Evolutionary conservation across 2,329 filamentous ascomycete genomes (phyloP).

Genomic region (Purpureocillium lavendulum): DNA sequence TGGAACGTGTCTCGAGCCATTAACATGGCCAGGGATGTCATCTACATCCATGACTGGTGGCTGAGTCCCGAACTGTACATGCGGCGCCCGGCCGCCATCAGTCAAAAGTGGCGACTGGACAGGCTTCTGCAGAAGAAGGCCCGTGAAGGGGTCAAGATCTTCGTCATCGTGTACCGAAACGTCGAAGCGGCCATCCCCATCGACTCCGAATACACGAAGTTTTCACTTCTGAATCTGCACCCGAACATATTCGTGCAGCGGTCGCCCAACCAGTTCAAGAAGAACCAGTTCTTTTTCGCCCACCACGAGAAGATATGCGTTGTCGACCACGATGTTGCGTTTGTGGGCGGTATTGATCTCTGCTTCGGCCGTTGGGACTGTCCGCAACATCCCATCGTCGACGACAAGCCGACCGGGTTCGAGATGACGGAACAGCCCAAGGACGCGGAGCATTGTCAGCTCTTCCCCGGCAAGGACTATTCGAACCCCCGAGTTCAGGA

Average conservation of each 20-base stretch:
- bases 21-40: constrained; percentile 93
- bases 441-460: constrained; percentile 88
- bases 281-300: constrained; percentile 99
- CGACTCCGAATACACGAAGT: constrained; percentile 97
- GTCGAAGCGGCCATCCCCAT: constrained; percentile 96
- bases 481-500: constrained; percentile 94
- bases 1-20: constrained; percentile 98
- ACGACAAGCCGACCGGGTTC: constrained; percentile 93
- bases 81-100: constrained; percentile 87
- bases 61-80: constrained; percentile 93
- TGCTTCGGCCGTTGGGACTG: constrained; percentile 98
- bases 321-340: constrained; percentile 91
- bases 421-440: constrained; percentile 67
- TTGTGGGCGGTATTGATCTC: constrained; percentile 90
- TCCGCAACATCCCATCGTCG: constrained; percentile 80
- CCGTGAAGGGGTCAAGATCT: constrained; percentile 90
- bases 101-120: constrained; percentile 95
- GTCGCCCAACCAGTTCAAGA: constrained; percentile 95
- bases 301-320: constrained; percentile 98
- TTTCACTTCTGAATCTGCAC: constrained; percentile 87
- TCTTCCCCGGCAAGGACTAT: constrained; percentile 98
- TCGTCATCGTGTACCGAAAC: constrained; percentile 96
- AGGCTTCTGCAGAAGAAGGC: constrained; percentile 89
- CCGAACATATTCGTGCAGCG: constrained; percentile 94
- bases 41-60: constrained; percentile 99